phyloP scores from a whole-genome alignment of 2,329 filamentous ascomycete species.

The Penicillium sp. region DNA sequence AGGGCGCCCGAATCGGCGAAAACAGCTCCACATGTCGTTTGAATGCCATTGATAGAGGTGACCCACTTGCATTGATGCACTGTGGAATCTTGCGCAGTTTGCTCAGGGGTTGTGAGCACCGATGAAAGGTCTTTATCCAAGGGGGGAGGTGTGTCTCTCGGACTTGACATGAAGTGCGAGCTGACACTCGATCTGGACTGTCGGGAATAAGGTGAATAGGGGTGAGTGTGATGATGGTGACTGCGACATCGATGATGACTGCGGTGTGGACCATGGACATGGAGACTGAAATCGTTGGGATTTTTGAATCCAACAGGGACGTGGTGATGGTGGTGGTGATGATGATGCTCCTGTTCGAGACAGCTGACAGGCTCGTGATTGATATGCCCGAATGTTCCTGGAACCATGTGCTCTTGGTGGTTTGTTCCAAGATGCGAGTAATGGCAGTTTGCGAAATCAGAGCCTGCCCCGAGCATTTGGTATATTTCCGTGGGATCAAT shows the following conservation, averaged over 20 bases:
- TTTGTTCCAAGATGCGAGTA: slow-evolving; percentile 18
- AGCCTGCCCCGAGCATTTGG: slow-evolving; percentile 32
- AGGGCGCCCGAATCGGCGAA: slow-evolving; percentile 34
- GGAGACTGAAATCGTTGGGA: slow-evolving; percentile 19
- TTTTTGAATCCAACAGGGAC: slow-evolving; percentile 25
- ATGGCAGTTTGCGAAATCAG: slow-evolving; percentile 25
- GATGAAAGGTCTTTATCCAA: slow-evolving; percentile 32
- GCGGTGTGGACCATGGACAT: slow-evolving; percentile 26
- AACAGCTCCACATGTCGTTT: slow-evolving; percentile 29
- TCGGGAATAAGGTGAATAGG: slow-evolving; percentile 31
- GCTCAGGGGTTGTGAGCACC: slow-evolving; percentile 33
- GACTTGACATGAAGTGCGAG: slow-evolving; percentile 33
- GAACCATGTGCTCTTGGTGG: slow-evolving; percentile 11
- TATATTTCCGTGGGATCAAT: slow-evolving; percentile 33
- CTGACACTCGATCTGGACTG: slow-evolving; percentile 34
- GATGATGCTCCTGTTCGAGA: slow-evolving; percentile 28
- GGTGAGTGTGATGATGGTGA: slow-evolving; percentile 32
- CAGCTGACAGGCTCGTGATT: slow-evolving; percentile 23
- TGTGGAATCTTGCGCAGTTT: slow-evolving; percentile 26
- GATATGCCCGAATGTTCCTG: slow-evolving; percentile 16
- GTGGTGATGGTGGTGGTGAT: slow-evolving; percentile 21
- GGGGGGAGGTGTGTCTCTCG: slow-evolving; percentile 33
- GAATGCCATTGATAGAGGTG: slow-evolving; percentile 21
- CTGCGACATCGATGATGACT: slow-evolving; percentile 30
- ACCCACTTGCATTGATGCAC: slow-evolving; percentile 37